phyloP scores from a whole-genome alignment of 2,329 filamentous ascomycete genomes.

The Mycosphaerella sp. region DNA sequence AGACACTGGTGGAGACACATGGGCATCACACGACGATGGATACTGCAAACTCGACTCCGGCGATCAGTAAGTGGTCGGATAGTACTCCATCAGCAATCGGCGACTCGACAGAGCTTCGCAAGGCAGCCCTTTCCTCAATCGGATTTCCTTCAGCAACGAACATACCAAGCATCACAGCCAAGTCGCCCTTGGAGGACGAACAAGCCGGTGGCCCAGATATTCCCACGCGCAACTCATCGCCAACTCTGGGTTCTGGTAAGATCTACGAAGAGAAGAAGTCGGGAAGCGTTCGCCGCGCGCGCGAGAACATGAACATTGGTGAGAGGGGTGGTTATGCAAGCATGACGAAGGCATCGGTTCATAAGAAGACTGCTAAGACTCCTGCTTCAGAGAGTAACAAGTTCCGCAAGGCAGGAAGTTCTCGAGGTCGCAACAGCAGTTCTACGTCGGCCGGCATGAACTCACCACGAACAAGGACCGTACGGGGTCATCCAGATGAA shows the following conservation, averaged over 20 bases:
- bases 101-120: constrained; percentile 7
- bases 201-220: constrained; percentile 1
- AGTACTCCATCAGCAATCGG: constrained; percentile 23
- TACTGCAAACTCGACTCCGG: background rate
- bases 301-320: constrained; percentile 4
- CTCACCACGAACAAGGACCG: background rate
- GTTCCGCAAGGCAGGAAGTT: background rate
- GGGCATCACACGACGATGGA: background rate
- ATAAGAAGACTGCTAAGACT: constrained; percentile 18
- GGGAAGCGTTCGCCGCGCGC: constrained; percentile 4
- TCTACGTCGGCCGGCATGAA: background rate
- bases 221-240: constrained; percentile 21
- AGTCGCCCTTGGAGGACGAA: background rate
- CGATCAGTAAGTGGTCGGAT: constrained; percentile 27
- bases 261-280: constrained; percentile 16
- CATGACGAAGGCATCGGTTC: constrained; percentile 19
- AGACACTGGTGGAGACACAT: background rate
- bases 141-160: constrained; percentile 21
- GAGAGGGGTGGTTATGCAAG: constrained; percentile 16
- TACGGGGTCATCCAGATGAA: background rate
- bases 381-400: constrained; percentile 8
- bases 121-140: constrained; percentile 18
- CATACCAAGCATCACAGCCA: constrained; percentile 4
- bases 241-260: constrained; percentile 17
- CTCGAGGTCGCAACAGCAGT: constrained; percentile 13